These are phyloP conservation scores for Penicillium brevicompactum DNA, from an alignment of 2,329 filamentous ascomycete genomes.

Conservation along the genomic window DNA sequence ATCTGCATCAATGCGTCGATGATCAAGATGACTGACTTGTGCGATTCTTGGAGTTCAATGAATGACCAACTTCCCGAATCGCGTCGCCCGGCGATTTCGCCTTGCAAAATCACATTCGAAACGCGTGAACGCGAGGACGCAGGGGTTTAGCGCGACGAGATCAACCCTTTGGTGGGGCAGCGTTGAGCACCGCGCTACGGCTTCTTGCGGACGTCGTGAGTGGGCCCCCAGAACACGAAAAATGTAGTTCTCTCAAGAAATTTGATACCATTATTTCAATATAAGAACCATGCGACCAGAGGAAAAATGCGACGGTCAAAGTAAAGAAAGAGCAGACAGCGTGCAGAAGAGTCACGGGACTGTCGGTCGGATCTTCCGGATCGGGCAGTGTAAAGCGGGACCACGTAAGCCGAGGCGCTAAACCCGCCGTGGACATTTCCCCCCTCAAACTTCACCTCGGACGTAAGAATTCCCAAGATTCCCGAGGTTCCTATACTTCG, in stretches of 20 bases:
- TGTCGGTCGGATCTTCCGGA: constrained; percentile 18
- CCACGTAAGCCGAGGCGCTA: background rate
- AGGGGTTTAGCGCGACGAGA: background rate
- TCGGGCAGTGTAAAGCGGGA: constrained; percentile 12
- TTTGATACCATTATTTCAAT: too few relatives aligned
- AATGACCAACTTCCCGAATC: too few relatives aligned
- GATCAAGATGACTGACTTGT: too few relatives aligned
- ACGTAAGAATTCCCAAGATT: constrained; percentile 1
- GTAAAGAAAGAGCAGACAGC: background rate
- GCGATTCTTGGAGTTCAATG: too few relatives aligned
- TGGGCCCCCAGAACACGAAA: background rate
- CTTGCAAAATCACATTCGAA: background rate
- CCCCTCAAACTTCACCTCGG: constrained; percentile 3
- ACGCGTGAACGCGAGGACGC: background rate
- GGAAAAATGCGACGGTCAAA: background rate
- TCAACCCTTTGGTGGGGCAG: background rate
- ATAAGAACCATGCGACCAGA: background rate
- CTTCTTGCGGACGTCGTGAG: background rate
- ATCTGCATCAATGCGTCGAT: too few relatives aligned
- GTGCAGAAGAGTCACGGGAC: background rate
- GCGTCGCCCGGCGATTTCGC: background rate
- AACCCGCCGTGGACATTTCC: background rate
- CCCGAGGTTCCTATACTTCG: background rate
- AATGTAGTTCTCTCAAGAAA: too few relatives aligned
- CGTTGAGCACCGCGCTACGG: background rate